Evolutionary conservation across 129 eudicot genomes (phyloP).

Genomic region (Chrysanthemum makinoi): DNA sequence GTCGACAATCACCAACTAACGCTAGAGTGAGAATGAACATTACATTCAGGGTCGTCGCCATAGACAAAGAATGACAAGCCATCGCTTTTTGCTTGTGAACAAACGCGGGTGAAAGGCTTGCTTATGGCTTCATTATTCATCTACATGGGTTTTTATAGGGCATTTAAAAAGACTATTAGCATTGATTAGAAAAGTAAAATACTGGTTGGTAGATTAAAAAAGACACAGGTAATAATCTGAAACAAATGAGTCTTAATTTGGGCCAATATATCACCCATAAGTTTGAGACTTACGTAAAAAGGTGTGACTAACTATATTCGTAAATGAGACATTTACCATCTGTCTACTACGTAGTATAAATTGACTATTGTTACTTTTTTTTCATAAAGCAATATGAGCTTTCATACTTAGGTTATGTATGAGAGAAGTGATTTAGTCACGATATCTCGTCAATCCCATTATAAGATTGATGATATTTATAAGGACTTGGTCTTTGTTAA

Average conservation of each 20-base stretch:
- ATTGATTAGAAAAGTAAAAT: conserved; percentile 1
- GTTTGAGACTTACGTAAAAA: too few species aligned
- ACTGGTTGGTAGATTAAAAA: background rate
- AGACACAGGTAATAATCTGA: too few species aligned
- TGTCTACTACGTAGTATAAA: background rate
- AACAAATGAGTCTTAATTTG: too few species aligned
- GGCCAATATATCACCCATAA: too few species aligned
- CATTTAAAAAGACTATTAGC: background rate
- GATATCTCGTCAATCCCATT: too few species aligned
- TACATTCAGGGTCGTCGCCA: background rate
- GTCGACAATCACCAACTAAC: background rate
- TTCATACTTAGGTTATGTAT: too few species aligned
- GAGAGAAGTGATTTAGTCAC: too few species aligned
- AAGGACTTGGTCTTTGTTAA: too few species aligned
- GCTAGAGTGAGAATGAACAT: conserved; percentile 2
- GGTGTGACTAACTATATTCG: too few species aligned
- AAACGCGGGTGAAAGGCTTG: background rate
- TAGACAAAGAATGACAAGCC: background rate
- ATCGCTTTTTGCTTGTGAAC: background rate
- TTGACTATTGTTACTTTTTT: too few species aligned
- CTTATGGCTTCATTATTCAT: background rate
- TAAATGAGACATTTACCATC: background rate
- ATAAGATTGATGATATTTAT: too few species aligned
- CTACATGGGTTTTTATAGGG: conserved; percentile 1
- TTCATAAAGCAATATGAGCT: too few species aligned